These are phyloP conservation scores for Picea abies DNA, from an alignment of 83 land plant genomes.

Conservation along the genomic window DNA sequence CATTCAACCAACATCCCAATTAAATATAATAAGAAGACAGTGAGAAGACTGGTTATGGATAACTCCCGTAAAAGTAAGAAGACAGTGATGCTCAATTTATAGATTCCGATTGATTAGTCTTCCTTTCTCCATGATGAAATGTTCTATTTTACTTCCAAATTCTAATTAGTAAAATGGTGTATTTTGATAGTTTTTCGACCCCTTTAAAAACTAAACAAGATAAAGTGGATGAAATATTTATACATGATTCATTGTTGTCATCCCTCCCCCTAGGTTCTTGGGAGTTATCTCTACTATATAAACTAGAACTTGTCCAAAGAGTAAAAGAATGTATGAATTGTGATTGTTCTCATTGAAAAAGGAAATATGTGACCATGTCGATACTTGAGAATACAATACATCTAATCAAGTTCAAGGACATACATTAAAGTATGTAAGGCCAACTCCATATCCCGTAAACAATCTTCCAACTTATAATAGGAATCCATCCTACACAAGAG, in stretches of 20 bases:
- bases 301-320: slow-evolving; percentile 54
- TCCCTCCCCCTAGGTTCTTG: slow-evolving; percentile 50
- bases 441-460: slow-evolving; percentile 45
- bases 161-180: not conserved
- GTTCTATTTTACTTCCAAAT: not conserved
- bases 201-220: not conserved
- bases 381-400: not conserved
- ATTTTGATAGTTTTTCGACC: not conserved
- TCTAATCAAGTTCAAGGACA: not conserved
- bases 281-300: slow-evolving; percentile 76
- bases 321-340: not conserved
- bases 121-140: not conserved
- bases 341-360: not conserved
- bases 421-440: slow-evolving; percentile 52
- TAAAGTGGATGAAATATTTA: not conserved
- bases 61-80: too few relatives aligned
- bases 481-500: slow-evolving; percentile 27
- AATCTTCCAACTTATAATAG: slow-evolving; percentile 45
- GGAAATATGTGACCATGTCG: not conserved
- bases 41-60: too few relatives aligned
- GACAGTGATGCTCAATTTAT: too few relatives aligned
- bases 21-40: too few relatives aligned
- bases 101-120: too few relatives aligned
- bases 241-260: slow-evolving; percentile 67
- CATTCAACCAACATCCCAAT: too few relatives aligned